A percentile compares a stretch with the other conserved stretches of the same genome.
Evolutionary conservation across 1,139 yeast genomes (phyloP).

Genomic region (Geotrichum armillariae): DNA sequence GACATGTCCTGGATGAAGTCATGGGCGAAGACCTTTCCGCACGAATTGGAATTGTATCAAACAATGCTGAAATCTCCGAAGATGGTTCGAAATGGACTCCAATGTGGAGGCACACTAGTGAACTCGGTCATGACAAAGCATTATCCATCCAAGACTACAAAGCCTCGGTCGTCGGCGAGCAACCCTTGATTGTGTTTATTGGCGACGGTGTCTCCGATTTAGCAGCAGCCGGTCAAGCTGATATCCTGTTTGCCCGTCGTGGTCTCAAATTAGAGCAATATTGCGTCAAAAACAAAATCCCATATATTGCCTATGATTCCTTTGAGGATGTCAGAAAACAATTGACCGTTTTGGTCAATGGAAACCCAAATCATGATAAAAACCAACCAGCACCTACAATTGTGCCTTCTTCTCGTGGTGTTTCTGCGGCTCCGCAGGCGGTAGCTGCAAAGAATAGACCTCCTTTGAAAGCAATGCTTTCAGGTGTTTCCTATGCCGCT

Average conservation of each 20-base stretch:
- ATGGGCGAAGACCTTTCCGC: conserved; percentile 56
- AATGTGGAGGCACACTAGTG: conserved; percentile 58
- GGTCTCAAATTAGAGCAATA: conserved; percentile 45
- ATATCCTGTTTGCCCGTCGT: conserved; percentile 45
- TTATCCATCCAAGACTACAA: conserved; percentile 53
- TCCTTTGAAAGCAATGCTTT: not conserved
- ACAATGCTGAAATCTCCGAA: conserved; percentile 50
- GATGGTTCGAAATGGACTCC: conserved; percentile 55
- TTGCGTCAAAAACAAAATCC: conserved; percentile 44
- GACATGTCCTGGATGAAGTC: conserved; percentile 57
- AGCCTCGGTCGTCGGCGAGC: conserved; percentile 28
- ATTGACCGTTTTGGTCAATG: conserved; percentile 35
- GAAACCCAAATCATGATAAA: conserved; percentile 34
- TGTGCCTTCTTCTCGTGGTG: not conserved
- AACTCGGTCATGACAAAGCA: conserved; percentile 69
- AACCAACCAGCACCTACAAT: not conserved
- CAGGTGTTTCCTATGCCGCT: not conserved
- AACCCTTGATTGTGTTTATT: conserved; percentile 43
- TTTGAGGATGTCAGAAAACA: conserved; percentile 44
- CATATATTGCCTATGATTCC: conserved; percentile 45
- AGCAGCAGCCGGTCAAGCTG: conserved; percentile 48
- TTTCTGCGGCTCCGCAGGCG: not conserved
- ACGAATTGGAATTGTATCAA: conserved; percentile 60
- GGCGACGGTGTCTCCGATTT: conserved; percentile 50
- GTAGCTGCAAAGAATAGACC: not conserved